A percentile compares a stretch with the other conserved stretches of the same genome.
Evolutionary conservation across 495 filamentous ascomycete genomes (phyloP).

Genomic region (Cudoniella acicularis): DNA sequence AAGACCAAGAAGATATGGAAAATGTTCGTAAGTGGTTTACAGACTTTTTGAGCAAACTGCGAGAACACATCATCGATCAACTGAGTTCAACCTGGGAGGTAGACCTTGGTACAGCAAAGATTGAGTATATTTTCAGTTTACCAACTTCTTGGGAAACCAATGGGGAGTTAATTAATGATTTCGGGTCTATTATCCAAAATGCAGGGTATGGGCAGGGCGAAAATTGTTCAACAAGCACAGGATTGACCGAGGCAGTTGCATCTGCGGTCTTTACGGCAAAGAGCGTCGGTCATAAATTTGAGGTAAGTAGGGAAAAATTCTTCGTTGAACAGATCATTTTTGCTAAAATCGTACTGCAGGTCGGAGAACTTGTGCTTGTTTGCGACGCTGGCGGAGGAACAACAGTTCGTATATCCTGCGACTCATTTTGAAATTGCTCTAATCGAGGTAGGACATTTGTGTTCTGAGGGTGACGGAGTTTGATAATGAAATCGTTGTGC

Average conservation of each 20-base stretch:
- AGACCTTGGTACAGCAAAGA: neutral
- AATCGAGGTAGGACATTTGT: constrained; percentile 3
- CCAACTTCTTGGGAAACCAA: constrained; percentile 6
- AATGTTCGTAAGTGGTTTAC: neutral
- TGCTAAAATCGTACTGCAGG: neutral
- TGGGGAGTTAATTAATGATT: neutral
- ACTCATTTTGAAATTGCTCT: neutral
- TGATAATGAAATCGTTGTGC: neutral
- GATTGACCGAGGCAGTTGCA: constrained; percentile 2
- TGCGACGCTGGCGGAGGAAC: constrained; percentile 7
- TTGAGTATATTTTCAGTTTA: constrained; percentile 5
- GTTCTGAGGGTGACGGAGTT: neutral
- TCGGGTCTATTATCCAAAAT: neutral
- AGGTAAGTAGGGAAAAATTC: no score
- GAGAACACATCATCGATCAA: neutral
- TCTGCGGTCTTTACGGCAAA: constrained; percentile 6
- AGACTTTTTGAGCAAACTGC: neutral
- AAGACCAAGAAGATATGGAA: neutral
- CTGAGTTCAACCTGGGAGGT: neutral
- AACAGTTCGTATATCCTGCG: neutral
- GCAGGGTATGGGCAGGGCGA: neutral
- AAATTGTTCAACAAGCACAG: neutral
- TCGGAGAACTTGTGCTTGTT: constrained; percentile 1
- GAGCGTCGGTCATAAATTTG: neutral
- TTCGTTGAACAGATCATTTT: no score